Conservation (phyloP, 108 stramenopile species). For the Pseudonitzschia delicatissima region DNA sequence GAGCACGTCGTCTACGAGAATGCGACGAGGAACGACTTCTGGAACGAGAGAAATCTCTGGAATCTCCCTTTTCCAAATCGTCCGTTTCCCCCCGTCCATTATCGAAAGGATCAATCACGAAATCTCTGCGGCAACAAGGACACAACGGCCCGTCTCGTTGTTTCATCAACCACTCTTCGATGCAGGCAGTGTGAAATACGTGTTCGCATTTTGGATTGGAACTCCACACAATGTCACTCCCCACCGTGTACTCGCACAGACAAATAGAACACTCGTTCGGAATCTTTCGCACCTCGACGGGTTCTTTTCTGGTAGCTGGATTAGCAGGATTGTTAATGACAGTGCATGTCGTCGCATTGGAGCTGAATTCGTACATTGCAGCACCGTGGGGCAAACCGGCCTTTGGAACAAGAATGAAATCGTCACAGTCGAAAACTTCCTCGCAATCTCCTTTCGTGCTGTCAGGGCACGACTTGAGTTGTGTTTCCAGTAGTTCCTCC, state of each 20-base stretch:
- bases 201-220: slow-evolving; percentile 67
- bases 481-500: too few relatives aligned
- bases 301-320: not conserved
- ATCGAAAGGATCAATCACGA: slow-evolving; percentile 60
- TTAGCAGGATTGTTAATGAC: not conserved
- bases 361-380: not conserved
- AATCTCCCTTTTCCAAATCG: not conserved
- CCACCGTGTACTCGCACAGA: slow-evolving; percentile 54
- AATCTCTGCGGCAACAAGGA: slow-evolving; percentile 82
- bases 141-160: slow-evolving; percentile 58
- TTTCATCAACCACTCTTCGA: slow-evolving; percentile 71
- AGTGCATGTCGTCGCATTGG: not conserved
- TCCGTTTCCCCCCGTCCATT: slow-evolving; percentile 21
- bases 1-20: not conserved
- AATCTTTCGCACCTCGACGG: slow-evolving; percentile 30
- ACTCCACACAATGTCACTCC: slow-evolving; percentile 66
- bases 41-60: not conserved
- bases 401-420: not conserved
- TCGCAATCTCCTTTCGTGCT: too few relatives aligned
- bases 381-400: slow-evolving; percentile 7
- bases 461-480: too few relatives aligned
- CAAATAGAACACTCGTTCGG: slow-evolving; percentile 72
- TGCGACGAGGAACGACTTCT: not conserved
- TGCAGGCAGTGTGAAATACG: slow-evolving; percentile 75
- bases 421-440: too few relatives aligned